Conservation (phyloP, 2,329 filamentous ascomycete genomes). For the Albophoma yamanashiensis region DNA sequence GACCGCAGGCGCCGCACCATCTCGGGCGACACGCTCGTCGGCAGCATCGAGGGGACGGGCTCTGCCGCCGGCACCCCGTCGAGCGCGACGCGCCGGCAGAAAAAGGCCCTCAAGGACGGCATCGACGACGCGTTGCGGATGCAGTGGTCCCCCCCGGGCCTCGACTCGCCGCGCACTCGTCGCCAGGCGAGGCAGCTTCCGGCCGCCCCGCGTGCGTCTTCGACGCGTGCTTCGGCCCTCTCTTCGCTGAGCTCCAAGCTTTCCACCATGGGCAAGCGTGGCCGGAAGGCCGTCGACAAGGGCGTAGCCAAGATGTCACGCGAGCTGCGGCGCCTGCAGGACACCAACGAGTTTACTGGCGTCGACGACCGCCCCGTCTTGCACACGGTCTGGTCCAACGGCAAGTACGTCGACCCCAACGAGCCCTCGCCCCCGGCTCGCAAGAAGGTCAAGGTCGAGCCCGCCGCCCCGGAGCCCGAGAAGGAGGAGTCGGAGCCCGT, state of each 20-base stretch:
- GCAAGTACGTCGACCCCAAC: conserved; percentile 45
- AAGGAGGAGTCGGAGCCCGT: conserved; percentile 27
- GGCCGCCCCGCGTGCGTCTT: conserved; percentile 27
- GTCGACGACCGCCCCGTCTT: conserved; percentile 48
- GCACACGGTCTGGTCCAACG: conserved; percentile 54
- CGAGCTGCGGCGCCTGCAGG: conserved; percentile 48
- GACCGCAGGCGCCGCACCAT: conserved; percentile 35
- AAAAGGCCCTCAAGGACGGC: conserved; percentile 2
- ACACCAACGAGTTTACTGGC: conserved; percentile 51
- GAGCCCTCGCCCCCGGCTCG: conserved; percentile 25
- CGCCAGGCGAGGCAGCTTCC: conserved; percentile 20
- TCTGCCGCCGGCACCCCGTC: conserved; percentile 6
- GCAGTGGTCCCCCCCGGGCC: conserved; percentile 29
- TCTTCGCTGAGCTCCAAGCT: conserved; percentile 35
- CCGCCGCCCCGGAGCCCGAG: conserved; percentile 22
- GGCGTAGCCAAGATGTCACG: conserved; percentile 37
- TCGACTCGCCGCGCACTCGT: conserved; percentile 19
- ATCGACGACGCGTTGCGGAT: conserved; percentile 39
- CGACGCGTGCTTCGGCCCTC: conserved; percentile 24
- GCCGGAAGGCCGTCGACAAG: conserved; percentile 42
- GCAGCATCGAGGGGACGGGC: conserved; percentile 12
- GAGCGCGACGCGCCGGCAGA: conserved; percentile 5
- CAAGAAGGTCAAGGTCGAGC: conserved; percentile 21
- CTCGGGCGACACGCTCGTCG: conserved; percentile 26
- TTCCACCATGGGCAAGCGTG: conserved; percentile 49